Conservation (phyloP, 2,329 filamentous ascomycete genomes). For the Sporothrix phasma region DNA sequence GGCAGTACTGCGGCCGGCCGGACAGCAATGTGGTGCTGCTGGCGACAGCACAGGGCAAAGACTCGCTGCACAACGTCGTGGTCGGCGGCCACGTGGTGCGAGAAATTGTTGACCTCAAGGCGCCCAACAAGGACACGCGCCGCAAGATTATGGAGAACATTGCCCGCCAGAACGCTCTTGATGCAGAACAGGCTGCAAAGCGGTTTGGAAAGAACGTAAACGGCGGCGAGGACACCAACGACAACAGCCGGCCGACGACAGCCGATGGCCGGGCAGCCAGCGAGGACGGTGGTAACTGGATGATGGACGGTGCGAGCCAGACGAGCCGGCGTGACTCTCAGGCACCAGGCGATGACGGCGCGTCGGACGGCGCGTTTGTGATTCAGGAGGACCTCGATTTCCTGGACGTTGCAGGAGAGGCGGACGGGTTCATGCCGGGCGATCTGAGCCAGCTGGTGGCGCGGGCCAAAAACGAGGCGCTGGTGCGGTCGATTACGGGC, state of each 20-base stretch:
- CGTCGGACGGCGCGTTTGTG: constrained; percentile 51
- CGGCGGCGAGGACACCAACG: background rate
- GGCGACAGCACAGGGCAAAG: constrained; percentile 86
- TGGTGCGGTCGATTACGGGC: constrained; percentile 67
- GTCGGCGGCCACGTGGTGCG: constrained; percentile 86
- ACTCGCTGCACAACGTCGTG: constrained; percentile 80
- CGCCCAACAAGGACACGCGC: constrained; percentile 84
- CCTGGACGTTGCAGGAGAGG: constrained; percentile 83
- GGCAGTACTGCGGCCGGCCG: constrained; percentile 64
- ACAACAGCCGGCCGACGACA: constrained; percentile 43
- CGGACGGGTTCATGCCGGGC: constrained; percentile 96
- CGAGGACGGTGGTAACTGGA: constrained; percentile 56
- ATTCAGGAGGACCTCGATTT: constrained; percentile 75
- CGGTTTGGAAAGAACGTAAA: constrained; percentile 22
- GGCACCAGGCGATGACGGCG: constrained; percentile 20
- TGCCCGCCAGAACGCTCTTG: constrained; percentile 44
- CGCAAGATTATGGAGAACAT: constrained; percentile 76
- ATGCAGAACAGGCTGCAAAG: constrained; percentile 26
- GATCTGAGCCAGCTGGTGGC: constrained; percentile 80
- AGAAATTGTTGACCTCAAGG: constrained; percentile 81
- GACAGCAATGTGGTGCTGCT: constrained; percentile 77
- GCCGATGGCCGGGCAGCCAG: constrained; percentile 41
- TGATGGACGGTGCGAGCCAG: constrained; percentile 64
- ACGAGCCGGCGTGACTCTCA: constrained; percentile 31
- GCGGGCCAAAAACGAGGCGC: constrained; percentile 79